These are phyloP conservation scores for Melastoma candidum DNA, from an alignment of 441 rosid species.

Conservation along the genomic window DNA sequence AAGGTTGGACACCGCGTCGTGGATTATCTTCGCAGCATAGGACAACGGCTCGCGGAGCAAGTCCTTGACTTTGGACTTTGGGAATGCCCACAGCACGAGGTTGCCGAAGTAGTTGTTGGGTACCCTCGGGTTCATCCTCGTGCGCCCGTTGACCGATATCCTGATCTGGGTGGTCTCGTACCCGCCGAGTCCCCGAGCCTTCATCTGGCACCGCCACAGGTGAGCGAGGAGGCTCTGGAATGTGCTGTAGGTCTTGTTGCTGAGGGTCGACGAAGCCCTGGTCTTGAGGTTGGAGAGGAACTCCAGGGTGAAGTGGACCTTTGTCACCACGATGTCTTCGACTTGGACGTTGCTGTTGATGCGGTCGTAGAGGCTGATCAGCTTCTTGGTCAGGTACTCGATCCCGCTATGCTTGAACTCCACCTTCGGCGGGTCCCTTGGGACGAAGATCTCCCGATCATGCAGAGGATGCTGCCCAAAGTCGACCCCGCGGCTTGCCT, in stretches of 20 bases:
- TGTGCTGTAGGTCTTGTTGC: conserved; percentile 6
- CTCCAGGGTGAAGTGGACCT: conserved; percentile 15
- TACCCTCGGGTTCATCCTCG: conserved; percentile 8
- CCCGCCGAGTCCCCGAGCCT: conserved; percentile 2
- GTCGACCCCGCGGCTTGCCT: conserved; percentile 15
- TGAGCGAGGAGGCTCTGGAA: conserved; percentile 15
- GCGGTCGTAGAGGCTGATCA: not conserved
- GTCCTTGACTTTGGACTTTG: conserved; percentile 12
- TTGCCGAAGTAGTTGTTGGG: conserved; percentile 18
- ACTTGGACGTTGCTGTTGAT: not conserved
- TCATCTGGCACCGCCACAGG: conserved; percentile 13
- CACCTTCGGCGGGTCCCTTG: conserved; percentile 8
- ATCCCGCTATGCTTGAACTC: conserved; percentile 8
- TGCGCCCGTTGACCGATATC: conserved; percentile 11
- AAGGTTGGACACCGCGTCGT: conserved; percentile 8
- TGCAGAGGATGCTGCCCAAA: conserved; percentile 2
- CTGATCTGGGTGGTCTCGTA: conserved; percentile 7
- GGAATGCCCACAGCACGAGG: conserved; percentile 16
- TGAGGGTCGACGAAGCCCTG: conserved; percentile 3
- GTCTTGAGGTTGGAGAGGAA: conserved; percentile 14
- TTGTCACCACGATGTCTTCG: conserved; percentile 9
- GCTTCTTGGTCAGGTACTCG: conserved; percentile 12
- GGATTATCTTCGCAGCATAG: conserved; percentile 8
- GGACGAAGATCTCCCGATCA: conserved; percentile 9
- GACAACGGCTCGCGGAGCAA: conserved; percentile 7